Conservation (phyloP, 2,329 filamentous ascomycete genomes). For the Neonectria faginata region DNA sequence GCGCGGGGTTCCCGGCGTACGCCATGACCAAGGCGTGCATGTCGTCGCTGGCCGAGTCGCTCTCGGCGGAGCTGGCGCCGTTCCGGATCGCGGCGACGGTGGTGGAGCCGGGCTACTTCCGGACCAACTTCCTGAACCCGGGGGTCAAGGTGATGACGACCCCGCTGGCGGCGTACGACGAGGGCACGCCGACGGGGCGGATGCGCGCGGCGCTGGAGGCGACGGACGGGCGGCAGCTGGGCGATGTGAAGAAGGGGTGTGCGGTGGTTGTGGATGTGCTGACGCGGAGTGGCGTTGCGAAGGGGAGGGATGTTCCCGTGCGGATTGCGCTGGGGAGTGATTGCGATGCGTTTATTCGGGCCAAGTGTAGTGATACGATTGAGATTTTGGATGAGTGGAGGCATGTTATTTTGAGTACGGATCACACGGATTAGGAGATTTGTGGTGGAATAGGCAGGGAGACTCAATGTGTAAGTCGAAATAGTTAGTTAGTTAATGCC, state of each 20-base stretch:
- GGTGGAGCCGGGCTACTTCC: slow-evolving; percentile 66
- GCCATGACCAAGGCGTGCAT: slow-evolving; percentile 60
- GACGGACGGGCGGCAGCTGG: slow-evolving; percentile 62
- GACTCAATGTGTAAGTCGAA: too few relatives aligned
- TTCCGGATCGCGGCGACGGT: slow-evolving; percentile 58
- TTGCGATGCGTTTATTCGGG: slow-evolving; percentile 54
- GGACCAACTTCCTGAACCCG: slow-evolving; percentile 60
- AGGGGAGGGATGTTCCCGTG: slow-evolving; percentile 62
- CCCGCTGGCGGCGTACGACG: slow-evolving; percentile 50
- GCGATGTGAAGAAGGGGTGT: slow-evolving; percentile 66
- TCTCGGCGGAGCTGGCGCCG: slow-evolving; percentile 57
- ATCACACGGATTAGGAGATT: slow-evolving; percentile 23
- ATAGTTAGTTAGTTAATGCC: too few relatives aligned
- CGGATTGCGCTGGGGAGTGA: slow-evolving; percentile 68
- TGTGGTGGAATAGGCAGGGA: not conserved
- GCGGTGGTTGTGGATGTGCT: slow-evolving; percentile 67
- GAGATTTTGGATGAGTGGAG: slow-evolving; percentile 63
- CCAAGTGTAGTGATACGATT: slow-evolving; percentile 57
- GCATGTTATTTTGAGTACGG: slow-evolving; percentile 44
- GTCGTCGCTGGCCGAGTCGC: slow-evolving; percentile 58
- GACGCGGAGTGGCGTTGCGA: slow-evolving; percentile 60
- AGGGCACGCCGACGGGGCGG: slow-evolving; percentile 45
- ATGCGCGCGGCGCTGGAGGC: slow-evolving; percentile 47
- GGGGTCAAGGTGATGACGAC: slow-evolving; percentile 44
- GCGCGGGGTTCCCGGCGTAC: slow-evolving; percentile 54